A percentile compares a stretch with the other conserved stretches of the same genome.
Conservation (phyloP, 2,329 filamentous ascomycete genomes). For the Fusarium incarnatum region DNA sequence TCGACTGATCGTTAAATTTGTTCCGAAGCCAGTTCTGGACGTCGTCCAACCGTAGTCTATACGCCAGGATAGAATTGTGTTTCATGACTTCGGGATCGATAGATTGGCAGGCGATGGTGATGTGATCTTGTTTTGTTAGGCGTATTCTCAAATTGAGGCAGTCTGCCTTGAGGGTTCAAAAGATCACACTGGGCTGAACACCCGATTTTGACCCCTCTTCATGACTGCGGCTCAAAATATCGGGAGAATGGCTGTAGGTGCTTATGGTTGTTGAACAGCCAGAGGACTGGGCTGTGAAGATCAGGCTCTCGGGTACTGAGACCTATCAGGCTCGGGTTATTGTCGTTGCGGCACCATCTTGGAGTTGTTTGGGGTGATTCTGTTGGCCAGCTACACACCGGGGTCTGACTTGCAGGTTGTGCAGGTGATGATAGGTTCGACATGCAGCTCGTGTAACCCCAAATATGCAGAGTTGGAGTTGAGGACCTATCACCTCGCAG, state of each 20-base stretch:
- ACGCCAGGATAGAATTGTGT: slow-evolving; percentile 11
- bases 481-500: not conserved
- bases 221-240: slow-evolving; percentile 9
- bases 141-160: not conserved
- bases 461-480: not conserved
- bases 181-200: not conserved
- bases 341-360: not conserved
- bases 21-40: not conserved
- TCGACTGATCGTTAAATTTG: slow-evolving; percentile 5
- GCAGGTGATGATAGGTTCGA: not conserved
- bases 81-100: not conserved
- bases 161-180: slow-evolving; percentile 5
- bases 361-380: not conserved
- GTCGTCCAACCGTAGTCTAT: slow-evolving; percentile 4
- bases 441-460: slow-evolving; percentile 6
- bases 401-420: not conserved
- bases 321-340: not conserved
- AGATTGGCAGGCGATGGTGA: too few species aligned
- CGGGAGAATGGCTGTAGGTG: not conserved
- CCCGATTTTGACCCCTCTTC: slow-evolving; percentile 6
- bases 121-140: not conserved
- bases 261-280: not conserved
- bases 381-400: not conserved
- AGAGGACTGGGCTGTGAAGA: not conserved
- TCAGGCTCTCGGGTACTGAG: not conserved